Base-by-base conservation (phyloP, 352 stramenopile species). In the Phytophthora boehmeriae region DNA sequence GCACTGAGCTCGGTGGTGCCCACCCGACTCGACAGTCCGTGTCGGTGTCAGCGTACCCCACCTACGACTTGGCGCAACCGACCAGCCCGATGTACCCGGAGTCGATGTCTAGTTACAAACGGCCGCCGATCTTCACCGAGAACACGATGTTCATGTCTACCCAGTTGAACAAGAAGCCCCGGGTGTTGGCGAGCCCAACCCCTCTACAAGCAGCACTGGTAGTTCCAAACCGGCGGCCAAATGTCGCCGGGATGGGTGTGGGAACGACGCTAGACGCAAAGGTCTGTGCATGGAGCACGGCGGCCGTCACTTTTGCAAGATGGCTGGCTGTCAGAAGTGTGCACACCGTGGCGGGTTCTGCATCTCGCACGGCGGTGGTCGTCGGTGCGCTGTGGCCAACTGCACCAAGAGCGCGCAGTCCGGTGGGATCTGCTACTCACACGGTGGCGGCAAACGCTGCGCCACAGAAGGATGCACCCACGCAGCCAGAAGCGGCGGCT, bases 271-370 rank as follows among this genome's bases (percentile, higher is more conserved):
- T 35, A 76, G 85, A 56, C 83, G 83, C 48, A 93, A 92, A 63
- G 86, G 88, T 0, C 78, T 96, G 0, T 96, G 88, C 65, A 93
- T 93, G 82, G 84, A 92, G 50, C 88, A 96, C 64, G 88, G 88
- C 32, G 88, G 88, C 2, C 80, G 88, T 23, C 83, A 94, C 66
- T 88, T 92, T 23, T 96, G 88, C 71, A 93, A 93, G 60, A 88
- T 92, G 72, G 70, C 83, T 8, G 86, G 84, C 39, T 95, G 86
- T 61, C 63, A 85, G 41, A 95, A 95, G 69, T 93, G 84, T 42
- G 86, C 84, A 3, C 86, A 93, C 67, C 84, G 84, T 48, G 84
- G 86, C 22, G 83, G 83, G 9, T 89, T 90, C 58, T 94, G 86
- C 63, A 90, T 94, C 60, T 87, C 83, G 8, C 86, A 94, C 59